phyloP scores from a whole-genome alignment of 2,329 filamentous ascomycete genomes.

The Stagonosporopsis chrysanthemi region DNA sequence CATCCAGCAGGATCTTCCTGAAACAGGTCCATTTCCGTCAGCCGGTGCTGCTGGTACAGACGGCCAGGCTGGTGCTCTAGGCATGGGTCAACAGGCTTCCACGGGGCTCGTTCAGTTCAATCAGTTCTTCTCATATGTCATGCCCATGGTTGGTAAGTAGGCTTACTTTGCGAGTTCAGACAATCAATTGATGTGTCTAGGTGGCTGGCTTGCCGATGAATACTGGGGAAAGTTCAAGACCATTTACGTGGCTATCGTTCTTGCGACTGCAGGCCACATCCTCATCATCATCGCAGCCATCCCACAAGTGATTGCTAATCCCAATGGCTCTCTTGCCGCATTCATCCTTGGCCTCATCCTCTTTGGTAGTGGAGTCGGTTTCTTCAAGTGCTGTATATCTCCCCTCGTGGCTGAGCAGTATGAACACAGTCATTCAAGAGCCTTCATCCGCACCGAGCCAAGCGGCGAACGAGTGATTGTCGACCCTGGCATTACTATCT shows the following conservation, averaged over 20 bases:
- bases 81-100: constrained; percentile 37
- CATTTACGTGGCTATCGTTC: constrained; percentile 60
- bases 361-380: constrained; percentile 54
- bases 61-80: constrained; percentile 39
- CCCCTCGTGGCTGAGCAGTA: constrained; percentile 74
- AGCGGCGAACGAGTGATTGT: constrained; percentile 72
- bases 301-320: constrained; percentile 53
- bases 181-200: constrained; percentile 52
- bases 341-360: constrained; percentile 58
- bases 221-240: constrained; percentile 68
- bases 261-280: constrained; percentile 65
- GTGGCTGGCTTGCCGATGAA: constrained; percentile 65
- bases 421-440: constrained; percentile 60
- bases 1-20: constrained; percentile 56
- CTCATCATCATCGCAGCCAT: constrained; percentile 61
- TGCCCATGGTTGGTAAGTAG: constrained; percentile 34
- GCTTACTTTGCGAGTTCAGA: not conserved
- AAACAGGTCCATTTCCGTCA: constrained; percentile 57
- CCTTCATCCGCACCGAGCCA: constrained; percentile 59
- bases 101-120: constrained; percentile 36
- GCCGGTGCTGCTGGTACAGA: constrained; percentile 50
- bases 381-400: constrained; percentile 55
- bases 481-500: constrained; percentile 70
- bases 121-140: constrained; percentile 33
- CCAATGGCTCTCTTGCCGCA: constrained; percentile 53